phyloP scores from a whole-genome alignment of 352 stramenopile genomes.

The Globisporangium echinulatum region DNA sequence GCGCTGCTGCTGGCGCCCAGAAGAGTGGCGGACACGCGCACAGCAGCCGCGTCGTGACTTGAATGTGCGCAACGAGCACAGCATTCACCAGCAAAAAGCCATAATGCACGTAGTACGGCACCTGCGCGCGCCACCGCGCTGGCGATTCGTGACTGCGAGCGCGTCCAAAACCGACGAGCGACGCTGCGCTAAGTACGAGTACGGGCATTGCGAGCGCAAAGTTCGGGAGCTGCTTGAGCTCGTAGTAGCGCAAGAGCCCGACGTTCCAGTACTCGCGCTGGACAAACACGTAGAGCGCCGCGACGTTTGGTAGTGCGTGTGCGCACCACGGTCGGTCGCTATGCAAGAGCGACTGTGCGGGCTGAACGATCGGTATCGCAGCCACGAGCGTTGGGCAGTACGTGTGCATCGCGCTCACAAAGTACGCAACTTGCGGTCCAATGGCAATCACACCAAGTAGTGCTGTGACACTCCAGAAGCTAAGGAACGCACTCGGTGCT shows the following conservation, averaged over 20 bases:
- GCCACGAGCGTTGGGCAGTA: constrained; percentile 56
- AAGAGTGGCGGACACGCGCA: constrained; percentile 72
- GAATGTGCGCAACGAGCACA: constrained; percentile 77
- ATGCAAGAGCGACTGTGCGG: constrained; percentile 10
- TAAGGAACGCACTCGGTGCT: constrained; percentile 27
- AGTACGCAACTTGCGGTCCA: constrained; percentile 65
- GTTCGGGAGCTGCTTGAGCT: constrained; percentile 92
- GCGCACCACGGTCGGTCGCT: constrained; percentile 67
- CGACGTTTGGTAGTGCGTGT: constrained; percentile 57
- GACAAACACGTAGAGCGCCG: constrained; percentile 91
- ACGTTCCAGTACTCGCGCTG: constrained; percentile 96
- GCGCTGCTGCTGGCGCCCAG: constrained; percentile 51
- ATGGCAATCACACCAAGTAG: constrained; percentile 52
- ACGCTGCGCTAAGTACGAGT: constrained; percentile 55
- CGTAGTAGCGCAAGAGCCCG: constrained; percentile 91
- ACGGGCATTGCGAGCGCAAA: constrained; percentile 90
- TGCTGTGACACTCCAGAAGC: constrained; percentile 56
- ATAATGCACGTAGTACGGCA: constrained; percentile 67
- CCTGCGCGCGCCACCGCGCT: constrained; percentile 4
- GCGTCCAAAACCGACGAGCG: constrained; percentile 36
- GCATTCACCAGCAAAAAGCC: constrained; percentile 72
- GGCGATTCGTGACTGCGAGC: not conserved
- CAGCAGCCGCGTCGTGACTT: constrained; percentile 80
- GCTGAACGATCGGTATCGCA: not conserved
- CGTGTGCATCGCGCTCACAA: constrained; percentile 40